Evolutionary conservation across 306 rosid genomes (phyloP), one percentile per base, ranked within the genome.

Genomic region (Bauhinia variegata): DNA sequence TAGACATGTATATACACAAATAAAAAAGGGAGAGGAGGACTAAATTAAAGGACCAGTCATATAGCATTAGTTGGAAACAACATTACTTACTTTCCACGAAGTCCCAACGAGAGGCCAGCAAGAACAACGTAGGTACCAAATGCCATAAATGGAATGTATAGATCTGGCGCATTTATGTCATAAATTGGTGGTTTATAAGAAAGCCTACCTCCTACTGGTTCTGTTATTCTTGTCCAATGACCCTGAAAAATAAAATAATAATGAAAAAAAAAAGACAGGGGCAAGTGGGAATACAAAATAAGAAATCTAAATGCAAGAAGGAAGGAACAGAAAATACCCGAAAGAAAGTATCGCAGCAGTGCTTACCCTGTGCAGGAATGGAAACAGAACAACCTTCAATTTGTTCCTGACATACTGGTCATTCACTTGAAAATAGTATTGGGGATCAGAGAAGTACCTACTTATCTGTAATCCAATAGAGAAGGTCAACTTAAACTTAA

Each of bases 171-270:
- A 67, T 93, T 93, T 71, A 93, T 93, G 70, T 93, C 99, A 79
- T 86, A 90, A 50, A 93, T 73, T 34, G 97, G 99, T 48, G 99
- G 97, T 72, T 88, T 93, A 78, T 93, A 93, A 17, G 97, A 88
- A 0, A 93, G 92, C 73, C 99, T 83, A 62, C 99, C 99, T 42
- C 99, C 99, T 0, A 90, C 96, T 50, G 99, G 99, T 76, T 93
- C 97, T n/a, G 97, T 88, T 58, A 93, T 88, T 67, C 99, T 73
- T 42, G 99, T 93, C 99, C 99, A 93, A 64, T 93, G 97, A 49
- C 99, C 99, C 99, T 93, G 80, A 73, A 73, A 8, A n/a, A 53
- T n/a, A n/a, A n/a, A n/a, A n/a, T n/a, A n/a, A n/a, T n/a, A n/a
- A n/a, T n/a, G n/a, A 47, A 54, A 73, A 55, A 72, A 44, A 66